These are phyloP conservation scores for Barnettozyma botsteinii DNA, from an alignment of 805 yeast species.

Conservation along the genomic window DNA sequence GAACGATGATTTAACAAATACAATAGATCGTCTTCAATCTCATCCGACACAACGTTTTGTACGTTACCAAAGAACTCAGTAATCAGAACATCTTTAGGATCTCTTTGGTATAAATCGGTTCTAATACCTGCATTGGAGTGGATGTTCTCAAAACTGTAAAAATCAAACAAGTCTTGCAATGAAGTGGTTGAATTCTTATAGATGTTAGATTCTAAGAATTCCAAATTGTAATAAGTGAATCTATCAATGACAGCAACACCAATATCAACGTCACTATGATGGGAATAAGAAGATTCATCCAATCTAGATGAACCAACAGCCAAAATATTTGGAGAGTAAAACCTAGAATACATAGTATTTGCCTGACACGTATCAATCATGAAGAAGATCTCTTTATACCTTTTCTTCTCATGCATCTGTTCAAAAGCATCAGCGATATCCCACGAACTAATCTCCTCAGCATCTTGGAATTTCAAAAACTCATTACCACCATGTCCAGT, in stretches of 20 bases:
- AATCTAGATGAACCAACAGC: constrained; percentile 88
- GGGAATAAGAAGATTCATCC: constrained; percentile 90
- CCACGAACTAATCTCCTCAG: constrained; percentile 92
- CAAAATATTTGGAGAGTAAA: constrained; percentile 86
- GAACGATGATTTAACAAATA: constrained; percentile 17
- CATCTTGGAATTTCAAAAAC: constrained; percentile 95
- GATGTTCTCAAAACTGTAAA: constrained; percentile 76
- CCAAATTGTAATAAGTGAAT: constrained; percentile 88
- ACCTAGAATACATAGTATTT: constrained; percentile 90
- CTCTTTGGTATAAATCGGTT: constrained; percentile 67
- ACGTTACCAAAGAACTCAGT: constrained; percentile 95
- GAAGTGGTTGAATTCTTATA: constrained; percentile 71
- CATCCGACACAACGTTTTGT: constrained; percentile 68
- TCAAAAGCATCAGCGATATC: constrained; percentile 96
- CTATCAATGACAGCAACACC: constrained; percentile 98
- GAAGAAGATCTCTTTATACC: constrained; percentile 92
- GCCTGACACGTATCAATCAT: constrained; percentile 99
- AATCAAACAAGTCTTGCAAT: constrained; percentile 76
- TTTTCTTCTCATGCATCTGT: constrained; percentile 92
- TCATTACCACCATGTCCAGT: constrained; percentile 99
- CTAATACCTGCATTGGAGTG: constrained; percentile 94
- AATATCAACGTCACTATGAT: constrained; percentile 89
- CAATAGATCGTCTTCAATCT: constrained; percentile 42
- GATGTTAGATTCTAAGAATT: constrained; percentile 69
- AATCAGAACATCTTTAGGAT: constrained; percentile 60